A percentile compares a stretch with the other conserved stretches of the same genome.
These are phyloP conservation scores for Crithidia sp. DNA, from an alignment of 208 protist genomes.

Conservation along the genomic window DNA sequence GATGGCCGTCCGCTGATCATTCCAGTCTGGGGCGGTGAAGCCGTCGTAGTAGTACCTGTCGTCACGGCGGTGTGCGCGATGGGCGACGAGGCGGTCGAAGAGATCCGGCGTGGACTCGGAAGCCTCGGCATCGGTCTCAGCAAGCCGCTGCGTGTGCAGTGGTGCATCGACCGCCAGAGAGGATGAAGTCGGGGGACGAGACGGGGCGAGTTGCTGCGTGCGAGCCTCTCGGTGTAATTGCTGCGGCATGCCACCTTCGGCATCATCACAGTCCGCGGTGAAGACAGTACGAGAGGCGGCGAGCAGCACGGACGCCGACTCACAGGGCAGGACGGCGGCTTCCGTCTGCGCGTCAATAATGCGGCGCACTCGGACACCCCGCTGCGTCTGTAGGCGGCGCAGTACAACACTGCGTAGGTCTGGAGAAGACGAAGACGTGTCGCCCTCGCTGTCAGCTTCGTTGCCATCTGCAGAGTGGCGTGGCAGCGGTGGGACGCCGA, in stretches of 20 bases:
- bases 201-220: conserved; percentile 20
- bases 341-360: conserved; percentile 54
- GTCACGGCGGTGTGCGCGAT: not conserved
- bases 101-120: not conserved
- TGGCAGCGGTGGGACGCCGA: conserved; percentile 11
- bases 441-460: not conserved
- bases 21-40: conserved; percentile 11
- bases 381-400: conserved; percentile 18
- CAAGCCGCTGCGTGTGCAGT: conserved; percentile 1
- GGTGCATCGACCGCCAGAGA: not conserved
- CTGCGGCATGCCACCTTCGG: not conserved
- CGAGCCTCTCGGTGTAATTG: not conserved
- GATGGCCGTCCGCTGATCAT: conserved; percentile 28
- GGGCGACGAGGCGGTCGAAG: conserved; percentile 11
- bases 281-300: conserved; percentile 19
- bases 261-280: conserved; percentile 15
- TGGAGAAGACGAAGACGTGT: not conserved
- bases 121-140: no score
- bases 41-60: conserved; percentile 27
- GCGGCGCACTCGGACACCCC: conserved; percentile 16
- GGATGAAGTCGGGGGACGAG: not conserved
- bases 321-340: conserved; percentile 63
- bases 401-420: conserved; percentile 9
- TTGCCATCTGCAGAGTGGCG: not conserved
- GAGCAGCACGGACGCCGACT: conserved; percentile 31